Evolutionary conservation across 2,329 filamentous ascomycete genomes (phyloP).

Genomic region (Xylaria arbuscula): DNA sequence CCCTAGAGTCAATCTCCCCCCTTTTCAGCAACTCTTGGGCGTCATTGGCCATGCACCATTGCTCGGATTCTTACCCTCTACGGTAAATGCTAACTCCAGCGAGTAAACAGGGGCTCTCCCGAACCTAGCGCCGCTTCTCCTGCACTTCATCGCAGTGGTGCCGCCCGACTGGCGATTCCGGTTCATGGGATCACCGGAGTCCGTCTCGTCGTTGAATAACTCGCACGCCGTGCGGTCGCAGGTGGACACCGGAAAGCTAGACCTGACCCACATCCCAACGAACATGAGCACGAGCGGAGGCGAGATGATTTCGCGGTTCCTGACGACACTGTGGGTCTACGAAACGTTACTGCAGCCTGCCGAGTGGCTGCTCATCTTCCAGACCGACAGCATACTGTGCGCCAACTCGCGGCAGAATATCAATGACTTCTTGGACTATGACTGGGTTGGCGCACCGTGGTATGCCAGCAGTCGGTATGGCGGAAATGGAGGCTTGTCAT

Average conservation of each 20-base stretch:
- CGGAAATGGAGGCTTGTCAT: conserved; percentile 64
- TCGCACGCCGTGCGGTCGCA: conserved; percentile 60
- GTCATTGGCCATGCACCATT: too few relatives aligned
- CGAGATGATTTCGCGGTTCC: conserved; percentile 64
- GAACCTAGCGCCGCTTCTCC: conserved; percentile 63
- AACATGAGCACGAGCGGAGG: conserved; percentile 63
- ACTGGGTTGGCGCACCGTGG: conserved; percentile 56
- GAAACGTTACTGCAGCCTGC: conserved; percentile 60
- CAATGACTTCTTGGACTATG: conserved; percentile 63
- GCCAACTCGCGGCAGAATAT: conserved; percentile 61
- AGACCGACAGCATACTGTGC: conserved; percentile 66
- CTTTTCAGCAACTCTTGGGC: too few relatives aligned
- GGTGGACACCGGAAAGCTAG: conserved; percentile 58
- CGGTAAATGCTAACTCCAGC: too few relatives aligned
- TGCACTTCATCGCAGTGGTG: conserved; percentile 67
- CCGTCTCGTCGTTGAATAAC: conserved; percentile 58
- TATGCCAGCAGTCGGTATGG: conserved; percentile 56
- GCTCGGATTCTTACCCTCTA: too few relatives aligned
- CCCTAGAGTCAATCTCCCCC: too few relatives aligned
- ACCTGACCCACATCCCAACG: conserved; percentile 62
- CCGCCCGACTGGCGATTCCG: conserved; percentile 68
- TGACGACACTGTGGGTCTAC: conserved; percentile 65
- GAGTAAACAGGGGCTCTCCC: conserved; percentile 52
- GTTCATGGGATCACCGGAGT: conserved; percentile 64
- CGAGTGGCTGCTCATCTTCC: conserved; percentile 66